Evolutionary conservation across 2,329 filamentous ascomycete species (phyloP).

Genomic region (Colletotrichum lindemuthianum): DNA sequence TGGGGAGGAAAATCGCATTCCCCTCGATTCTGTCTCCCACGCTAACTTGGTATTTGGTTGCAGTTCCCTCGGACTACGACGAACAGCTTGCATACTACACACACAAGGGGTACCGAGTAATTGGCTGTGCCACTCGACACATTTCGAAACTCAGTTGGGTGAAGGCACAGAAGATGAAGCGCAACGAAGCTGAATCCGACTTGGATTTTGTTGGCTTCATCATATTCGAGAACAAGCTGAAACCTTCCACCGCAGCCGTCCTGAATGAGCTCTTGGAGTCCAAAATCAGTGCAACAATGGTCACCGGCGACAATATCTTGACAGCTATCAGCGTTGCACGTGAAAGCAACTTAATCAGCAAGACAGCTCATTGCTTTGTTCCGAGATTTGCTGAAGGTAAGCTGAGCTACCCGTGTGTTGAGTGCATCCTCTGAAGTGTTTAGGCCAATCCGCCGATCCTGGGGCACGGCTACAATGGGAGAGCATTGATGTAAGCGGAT

Average conservation of each 20-base stretch:
- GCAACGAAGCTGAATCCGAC: constrained; percentile 82
- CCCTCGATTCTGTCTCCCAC: neutral
- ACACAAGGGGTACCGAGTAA: constrained; percentile 94
- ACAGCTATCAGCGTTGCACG: constrained; percentile 96
- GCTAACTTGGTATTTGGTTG: no score
- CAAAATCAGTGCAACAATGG: constrained; percentile 92
- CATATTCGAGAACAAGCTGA: constrained; percentile 98
- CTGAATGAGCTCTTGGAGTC: constrained; percentile 85
- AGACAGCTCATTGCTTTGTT: constrained; percentile 88
- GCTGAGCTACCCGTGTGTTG: constrained; percentile 8
- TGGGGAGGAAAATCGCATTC: constrained; percentile 46
- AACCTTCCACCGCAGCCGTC: constrained; percentile 83
- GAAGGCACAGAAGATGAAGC: constrained; percentile 92
- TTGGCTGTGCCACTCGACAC: constrained; percentile 91
- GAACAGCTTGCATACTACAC: constrained; percentile 91
- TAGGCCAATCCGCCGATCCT: constrained; percentile 75
- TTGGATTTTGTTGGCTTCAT: constrained; percentile 96
- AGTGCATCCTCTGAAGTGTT: constrained; percentile 6
- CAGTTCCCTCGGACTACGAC: constrained; percentile 87
- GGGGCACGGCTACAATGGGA: constrained; percentile 86
- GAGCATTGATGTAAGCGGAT: constrained; percentile 87
- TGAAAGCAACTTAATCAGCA: constrained; percentile 86
- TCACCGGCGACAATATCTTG: constrained; percentile 96
- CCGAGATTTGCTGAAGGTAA: constrained; percentile 83
- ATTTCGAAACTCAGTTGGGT: constrained; percentile 91